These are phyloP conservation scores for Hsuehochloa calcarea DNA, from an alignment of 176 grass and related monocot species.

Conservation along the genomic window DNA sequence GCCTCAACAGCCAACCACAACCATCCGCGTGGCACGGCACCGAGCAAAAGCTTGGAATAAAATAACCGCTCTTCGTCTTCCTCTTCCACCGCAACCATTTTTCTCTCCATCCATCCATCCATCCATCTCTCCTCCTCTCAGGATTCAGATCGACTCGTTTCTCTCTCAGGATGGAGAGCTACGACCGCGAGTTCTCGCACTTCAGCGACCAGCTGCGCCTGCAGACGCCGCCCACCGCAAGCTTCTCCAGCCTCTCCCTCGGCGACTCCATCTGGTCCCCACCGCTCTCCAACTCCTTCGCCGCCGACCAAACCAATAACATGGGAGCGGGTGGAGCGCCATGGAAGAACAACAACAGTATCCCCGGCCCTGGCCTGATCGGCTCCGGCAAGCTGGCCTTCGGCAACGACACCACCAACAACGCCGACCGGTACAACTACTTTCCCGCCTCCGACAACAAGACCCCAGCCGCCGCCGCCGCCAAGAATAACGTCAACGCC, in stretches of 20 bases:
- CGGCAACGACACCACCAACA: constrained; percentile 47
- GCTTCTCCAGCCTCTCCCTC: constrained; percentile 72
- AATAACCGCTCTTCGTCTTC: too few relatives aligned
- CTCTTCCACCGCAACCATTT: too few relatives aligned
- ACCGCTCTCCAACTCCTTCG: constrained; percentile 11
- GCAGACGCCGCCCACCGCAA: constrained; percentile 42
- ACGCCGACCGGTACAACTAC: constrained; percentile 55
- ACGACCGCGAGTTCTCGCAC: constrained; percentile 77
- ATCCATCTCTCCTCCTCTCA: too few relatives aligned
- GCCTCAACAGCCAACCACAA: too few relatives aligned
- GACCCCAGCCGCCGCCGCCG: background rate
- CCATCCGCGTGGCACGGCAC: too few relatives aligned
- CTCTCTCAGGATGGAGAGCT: constrained; percentile 22
- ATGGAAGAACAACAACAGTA: background rate
- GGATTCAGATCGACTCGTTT: too few relatives aligned
- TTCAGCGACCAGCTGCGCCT: constrained; percentile 94
- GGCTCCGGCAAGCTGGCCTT: constrained; percentile 78
- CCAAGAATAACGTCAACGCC: constrained; percentile 16
- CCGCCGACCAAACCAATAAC: background rate
- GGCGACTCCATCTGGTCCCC: constrained; percentile 83
- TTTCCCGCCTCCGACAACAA: constrained; percentile 20
- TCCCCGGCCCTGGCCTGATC: constrained; percentile 27
- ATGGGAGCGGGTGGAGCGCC: background rate
- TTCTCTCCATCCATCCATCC: too few relatives aligned
- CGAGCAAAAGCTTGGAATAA: too few relatives aligned